Base-by-base conservation (phyloP, 768 basidiomycete genomes). In the Suillus plorans region DNA sequence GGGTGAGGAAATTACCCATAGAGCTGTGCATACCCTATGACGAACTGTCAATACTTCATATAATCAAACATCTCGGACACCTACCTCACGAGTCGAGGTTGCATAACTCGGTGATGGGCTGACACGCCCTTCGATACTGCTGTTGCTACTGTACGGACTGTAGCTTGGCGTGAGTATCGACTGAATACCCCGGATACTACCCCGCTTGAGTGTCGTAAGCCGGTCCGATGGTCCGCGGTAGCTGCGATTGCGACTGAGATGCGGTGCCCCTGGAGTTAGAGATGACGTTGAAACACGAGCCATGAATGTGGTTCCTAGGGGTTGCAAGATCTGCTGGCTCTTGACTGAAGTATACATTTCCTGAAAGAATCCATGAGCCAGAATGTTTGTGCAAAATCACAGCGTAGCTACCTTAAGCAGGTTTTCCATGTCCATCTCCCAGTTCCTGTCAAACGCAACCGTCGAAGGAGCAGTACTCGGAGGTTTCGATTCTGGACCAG, bases 271-370 rank as follows among this genome's bases (percentile, higher is more conserved):
- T n/a, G 89, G 85, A 62, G 81, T 86, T 41, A 86, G 72, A 31
- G 86, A 89, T 31, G 85, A 84, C 49, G 80, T 81, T 16, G 87
- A 88, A 10, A 83, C 71, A 52, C 87, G 82, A 61, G 71, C 67
- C 57, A 71, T 64, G 36, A 69, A 68, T 67, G 79, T 79, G 64
- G 80, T 82, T 65, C 81, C 84, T 34, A 89, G 76, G 2, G 95
- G 95, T 67, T 96, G 92, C 45, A 96, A 77, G 68, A 98, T 96
- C 74, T 95, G 92, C 70, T 95, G 92, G 47, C 82, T 86, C 79
- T 96, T 95, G 78, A 99, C 89, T 9, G 95, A 89, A 69, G 82
- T 86, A 80, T 95, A 99, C 85, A 99, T 97, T 72, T 99, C 97
- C 93, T 96, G 68, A 1, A 31, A 18, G 22, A 49, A 34, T 41